Evolutionary conservation across 257 asterid genomes (phyloP), one percentile per base, ranked within the genome.

Genomic region (Solanum medicagineum): DNA sequence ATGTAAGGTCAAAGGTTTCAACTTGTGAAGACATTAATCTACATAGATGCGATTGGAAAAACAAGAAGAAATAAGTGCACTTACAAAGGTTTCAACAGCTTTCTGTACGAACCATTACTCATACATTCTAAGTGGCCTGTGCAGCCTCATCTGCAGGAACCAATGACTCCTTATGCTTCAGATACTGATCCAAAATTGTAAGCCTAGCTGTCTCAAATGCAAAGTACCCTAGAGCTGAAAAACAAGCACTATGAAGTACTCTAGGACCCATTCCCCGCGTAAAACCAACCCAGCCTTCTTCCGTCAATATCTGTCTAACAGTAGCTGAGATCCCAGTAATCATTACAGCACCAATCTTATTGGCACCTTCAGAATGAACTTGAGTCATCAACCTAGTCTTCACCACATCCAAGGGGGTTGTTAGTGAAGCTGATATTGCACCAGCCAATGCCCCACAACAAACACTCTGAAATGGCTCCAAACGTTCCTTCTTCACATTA

Each of bases 371-470:
- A 54, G 90, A 90, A 42, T 89, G 98, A 81, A 83, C 92, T 88
- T 94, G 99, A 57, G 98, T 96, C 99, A 96, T 96, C 93, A 96
- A 85, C 90, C 98, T 92, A 20, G 99, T 96, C 89, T 96, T 96
- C 80, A 96, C 97, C 85, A 96, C 99, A 90, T 96, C 99, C 90
- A 96, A 88, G 2, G 99, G 98, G 32, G 99, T 96, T 36, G 99
- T 96, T 90, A 95, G 77, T 45, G 98, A 93, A 56, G 99, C 97
- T 0, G 99, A 96, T 83, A 96, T 96, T 0, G 98, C 98, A 84
- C 99, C 99, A 4, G 99, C 99, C 89, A 96, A 86, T 1, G 99
- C 99, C 82, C 99, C 98, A 80, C 99, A 95, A 86, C 90, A 86
- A 45, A 96, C 98, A 86, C 99, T 96, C 89, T 96, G 96, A 84